Evolutionary conservation across 2,329 filamentous ascomycete genomes (phyloP), one percentile per base, ranked within the genome.

Genomic region (Trichoderma afroharzianum): DNA sequence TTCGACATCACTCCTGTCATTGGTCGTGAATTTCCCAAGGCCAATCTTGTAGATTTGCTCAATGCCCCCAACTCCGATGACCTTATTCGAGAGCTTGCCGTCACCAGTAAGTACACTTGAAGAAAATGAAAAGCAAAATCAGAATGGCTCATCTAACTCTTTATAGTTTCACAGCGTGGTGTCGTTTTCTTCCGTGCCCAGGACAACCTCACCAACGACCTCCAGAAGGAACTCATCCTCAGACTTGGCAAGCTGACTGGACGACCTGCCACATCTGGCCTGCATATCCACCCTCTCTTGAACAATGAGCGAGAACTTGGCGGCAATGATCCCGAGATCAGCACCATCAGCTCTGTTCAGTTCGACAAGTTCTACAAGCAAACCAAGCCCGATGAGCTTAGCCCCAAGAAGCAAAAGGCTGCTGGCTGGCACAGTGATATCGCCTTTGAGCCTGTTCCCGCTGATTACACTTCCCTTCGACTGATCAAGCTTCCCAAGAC

Each of bases 121-220:
- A 66, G 11, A 26, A 15, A 57, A 57, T 4, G 3, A 36, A 11
- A n/a, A 6, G 9, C 2, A 2, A 55, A 55, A 8, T 4, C n/a
- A 21, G 3, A 28, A 39, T 18, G 18, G 18, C 6, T 28, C 39
- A 57, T 55, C 36, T 59, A 15, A 57, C 21, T 28, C 21, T 26
- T 33, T 3, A 14, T 26, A 91, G 90, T 93, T 74, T 92, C 90
- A 1, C 87, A 88, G 72, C 87, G 91, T 0, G 90, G 90, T 11
- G 91, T 93, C 4, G 90, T 92, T 36, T 92, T 92, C 82, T 91
- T 93, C 81, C 87, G 90, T 24, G 85, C 87, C 33, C 91, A 93
- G 74, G 83, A 91, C 76, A 82, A 83, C 43, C 80, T 92, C 47
- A 86, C 85, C 74, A 86, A 91, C 76, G 87, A 89, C 1, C 84